Conservation (phyloP, 805 yeast species). For the Metschnikowia aberdeeniae region DNA sequence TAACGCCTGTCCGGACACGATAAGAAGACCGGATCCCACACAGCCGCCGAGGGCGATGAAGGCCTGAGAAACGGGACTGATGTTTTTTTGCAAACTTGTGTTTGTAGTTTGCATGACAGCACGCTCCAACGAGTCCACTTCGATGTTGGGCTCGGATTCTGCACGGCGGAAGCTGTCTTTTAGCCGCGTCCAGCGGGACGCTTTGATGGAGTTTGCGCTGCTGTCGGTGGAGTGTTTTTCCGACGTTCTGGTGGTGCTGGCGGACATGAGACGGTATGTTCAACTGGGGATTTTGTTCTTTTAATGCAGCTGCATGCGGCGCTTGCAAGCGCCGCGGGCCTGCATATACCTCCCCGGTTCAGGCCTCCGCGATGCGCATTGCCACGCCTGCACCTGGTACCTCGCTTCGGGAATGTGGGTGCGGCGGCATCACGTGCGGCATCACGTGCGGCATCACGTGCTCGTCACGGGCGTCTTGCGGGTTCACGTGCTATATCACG, state of each 20-base stretch:
- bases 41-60: constrained; percentile 42
- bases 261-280: constrained; percentile 4
- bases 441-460: background rate
- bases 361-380: constrained; percentile 4
- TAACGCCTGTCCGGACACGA: constrained; percentile 37
- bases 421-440: constrained; percentile 1
- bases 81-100: constrained; percentile 11
- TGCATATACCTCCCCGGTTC: constrained; percentile 7
- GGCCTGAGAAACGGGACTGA: constrained; percentile 17
- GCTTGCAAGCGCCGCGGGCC: constrained; percentile 12
- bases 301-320: constrained; percentile 2
- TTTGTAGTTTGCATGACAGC: constrained; percentile 14
- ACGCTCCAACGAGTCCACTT: constrained; percentile 12
- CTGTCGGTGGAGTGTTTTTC: constrained; percentile 6
- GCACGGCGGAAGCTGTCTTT: constrained; percentile 16
- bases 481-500: too few species aligned
- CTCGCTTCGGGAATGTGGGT: too few species aligned
- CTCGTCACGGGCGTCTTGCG: too few species aligned
- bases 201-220: background rate
- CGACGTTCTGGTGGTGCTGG: constrained; percentile 2
- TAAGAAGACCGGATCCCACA: constrained; percentile 40
- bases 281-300: background rate
- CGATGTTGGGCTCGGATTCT: constrained; percentile 5
- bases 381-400: too few species aligned
- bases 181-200: constrained; percentile 13